Evolutionary conservation across 352 stramenopile genomes (phyloP), one percentile per base, ranked within the genome.

Genomic region (Nothophytophthora sp.): DNA sequence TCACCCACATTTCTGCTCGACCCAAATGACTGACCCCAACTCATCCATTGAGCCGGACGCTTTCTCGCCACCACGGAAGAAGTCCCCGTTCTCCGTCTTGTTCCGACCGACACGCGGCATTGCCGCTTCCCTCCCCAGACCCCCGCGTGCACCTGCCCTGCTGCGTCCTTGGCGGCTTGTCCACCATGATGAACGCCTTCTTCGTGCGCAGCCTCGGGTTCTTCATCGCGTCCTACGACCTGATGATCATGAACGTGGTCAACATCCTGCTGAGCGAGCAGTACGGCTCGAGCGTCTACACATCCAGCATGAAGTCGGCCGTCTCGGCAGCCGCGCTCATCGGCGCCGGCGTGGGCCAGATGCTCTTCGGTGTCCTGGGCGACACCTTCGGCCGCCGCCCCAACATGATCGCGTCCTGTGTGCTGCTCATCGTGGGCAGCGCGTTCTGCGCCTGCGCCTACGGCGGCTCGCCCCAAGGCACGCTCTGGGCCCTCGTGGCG

Each of bases 391-490:
- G 57, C 16, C 50, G 57, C 36, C 35, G 39, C n/a, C 50, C 61
- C 33, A 66, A 66, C 45, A 66, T 66, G 57, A 53, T 66, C 27
- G 60, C 55, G 5, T 65, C 49, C 33, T 38, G 16, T 4, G 30
- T 61, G 25, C 34, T 61, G 15, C 61, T 66, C 38, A 0, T 57
- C 13, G 55, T 43, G 7, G 34, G 57, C 13, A 56, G n/a, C n/a
- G n/a, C n/a, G n/a, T n/a, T n/a, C n/a, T n/a, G n/a, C n/a, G n/a
- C n/a, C n/a, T n/a, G n/a, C n/a, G n/a, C n/a, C n/a, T n/a, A n/a
- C n/a, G n/a, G n/a, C n/a, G n/a, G n/a, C n/a, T n/a, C n/a, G n/a
- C n/a, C n/a, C n/a, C n/a, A n/a, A n/a, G n/a, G n/a, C n/a, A n/a
- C n/a, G n/a, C n/a, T n/a, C n/a, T n/a, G n/a, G n/a, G n/a, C n/a